A percentile compares a stretch with the other conserved stretches of the same genome.
Conservation (phyloP, 139 green algal genomes). For the Trebouxia sp. region DNA sequence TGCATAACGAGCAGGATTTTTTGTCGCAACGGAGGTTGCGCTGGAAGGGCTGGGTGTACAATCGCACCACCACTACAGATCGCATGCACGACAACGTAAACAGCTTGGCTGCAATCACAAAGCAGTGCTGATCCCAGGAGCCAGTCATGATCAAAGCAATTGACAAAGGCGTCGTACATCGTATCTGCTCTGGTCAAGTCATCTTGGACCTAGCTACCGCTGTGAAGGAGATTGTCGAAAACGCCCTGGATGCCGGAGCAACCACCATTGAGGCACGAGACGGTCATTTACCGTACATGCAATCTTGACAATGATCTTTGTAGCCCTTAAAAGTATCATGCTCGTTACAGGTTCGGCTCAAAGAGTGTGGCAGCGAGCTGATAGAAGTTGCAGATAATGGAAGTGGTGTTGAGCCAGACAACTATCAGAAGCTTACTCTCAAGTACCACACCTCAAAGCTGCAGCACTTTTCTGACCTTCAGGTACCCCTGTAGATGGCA, state of each 20-base stretch:
- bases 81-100: background rate
- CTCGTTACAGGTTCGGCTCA: slow-evolving; percentile 70
- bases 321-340: background rate
- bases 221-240: slow-evolving; percentile 97
- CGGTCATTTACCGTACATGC: background rate
- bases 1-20: too few relatives aligned
- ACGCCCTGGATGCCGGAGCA: slow-evolving; percentile 92
- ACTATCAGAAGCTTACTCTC: slow-evolving; percentile 79
- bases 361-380: slow-evolving; percentile 83
- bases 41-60: background rate
- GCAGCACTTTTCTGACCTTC: slow-evolving; percentile 76
- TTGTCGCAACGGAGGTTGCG: background rate
- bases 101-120: background rate
- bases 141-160: slow-evolving; percentile 64
- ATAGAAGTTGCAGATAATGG: slow-evolving; percentile 98
- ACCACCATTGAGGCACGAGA: slow-evolving; percentile 82
- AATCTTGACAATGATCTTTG: background rate
- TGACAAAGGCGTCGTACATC: slow-evolving; percentile 62
- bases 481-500: slow-evolving; percentile 38
- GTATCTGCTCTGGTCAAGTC: slow-evolving; percentile 91
- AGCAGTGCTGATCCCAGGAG: background rate
- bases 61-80: background rate
- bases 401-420: slow-evolving; percentile 64
- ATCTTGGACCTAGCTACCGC: slow-evolving; percentile 86
- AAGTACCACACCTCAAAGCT: slow-evolving; percentile 99